Conservation (phyloP, 805 yeast species). For the Torulaspora microellipsoides region DNA sequence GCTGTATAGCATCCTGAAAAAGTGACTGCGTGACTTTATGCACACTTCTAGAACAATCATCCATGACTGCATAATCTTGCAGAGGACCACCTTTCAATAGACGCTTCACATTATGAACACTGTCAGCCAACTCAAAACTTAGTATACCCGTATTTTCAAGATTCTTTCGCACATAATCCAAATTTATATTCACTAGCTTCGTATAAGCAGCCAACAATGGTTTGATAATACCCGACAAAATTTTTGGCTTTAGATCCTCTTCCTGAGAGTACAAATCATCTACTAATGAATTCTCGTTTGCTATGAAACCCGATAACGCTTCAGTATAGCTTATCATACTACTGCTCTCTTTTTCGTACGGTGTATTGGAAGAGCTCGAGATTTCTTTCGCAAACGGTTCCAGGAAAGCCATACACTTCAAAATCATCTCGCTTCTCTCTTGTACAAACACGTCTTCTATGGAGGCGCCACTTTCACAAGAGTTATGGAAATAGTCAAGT, state of each 20-base stretch:
- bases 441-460: constrained; percentile 38
- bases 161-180: constrained; percentile 39
- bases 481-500: constrained; percentile 42
- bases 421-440: constrained; percentile 41
- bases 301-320: constrained; percentile 45
- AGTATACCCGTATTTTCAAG: constrained; percentile 47
- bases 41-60: constrained; percentile 24
- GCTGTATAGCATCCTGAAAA: constrained; percentile 53
- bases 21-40: constrained; percentile 36
- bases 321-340: constrained; percentile 53
- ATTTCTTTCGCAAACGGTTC: constrained; percentile 44
- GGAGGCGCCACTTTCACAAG: constrained; percentile 29
- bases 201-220: constrained; percentile 39
- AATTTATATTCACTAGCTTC: constrained; percentile 37
- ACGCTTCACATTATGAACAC: constrained; percentile 36
- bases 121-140: constrained; percentile 56
- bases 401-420: constrained; percentile 41
- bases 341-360: constrained; percentile 57
- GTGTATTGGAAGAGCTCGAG: constrained; percentile 39
- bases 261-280: constrained; percentile 40
- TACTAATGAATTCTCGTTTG: constrained; percentile 47
- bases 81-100: constrained; percentile 30
- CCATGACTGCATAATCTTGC: constrained; percentile 21
- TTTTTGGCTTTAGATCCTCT: constrained; percentile 25
- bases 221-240: constrained; percentile 34